Evolutionary conservation across 495 filamentous ascomycete genomes (phyloP), one percentile per base, ranked within the genome.

Genomic region (Penicillium longicatenatum): DNA sequence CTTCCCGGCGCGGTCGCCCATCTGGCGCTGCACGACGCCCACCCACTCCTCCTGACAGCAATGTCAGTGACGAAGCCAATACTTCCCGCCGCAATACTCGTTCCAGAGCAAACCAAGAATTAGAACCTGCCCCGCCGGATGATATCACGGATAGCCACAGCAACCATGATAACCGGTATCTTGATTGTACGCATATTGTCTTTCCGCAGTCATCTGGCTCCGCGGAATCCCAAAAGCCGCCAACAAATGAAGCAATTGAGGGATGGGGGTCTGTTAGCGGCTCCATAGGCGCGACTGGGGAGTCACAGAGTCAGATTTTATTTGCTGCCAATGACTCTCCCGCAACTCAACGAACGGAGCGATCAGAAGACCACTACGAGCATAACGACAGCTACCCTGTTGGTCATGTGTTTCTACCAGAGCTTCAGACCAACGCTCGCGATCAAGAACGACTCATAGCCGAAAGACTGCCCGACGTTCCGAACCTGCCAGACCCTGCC

Each of bases 401-500:
- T 14, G 62, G 58, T 1, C 53, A 54, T 35, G 55, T 68, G 22
- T 63, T 55, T 51, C 22, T 57, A n/a, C 57, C 62, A 49, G 55
- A 68, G 57, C 35, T 68, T 44, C 61, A 65, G 44, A 48, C 54
- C 58, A 59, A 64, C 62, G 65, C 64, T 55, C 46, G 59, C 35
- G 59, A 69, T 57, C 59, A 68, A 30, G 51, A 68, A 55, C 53
- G 63, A 5, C 57, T 64, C 0, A 37, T 61, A 11, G 53, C 61
- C 10, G 60, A 65, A 51, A 51, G 49, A 39, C 58, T 49, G 11
- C 54, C 64, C 31, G 50, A 54, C 4, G 33, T 55, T 0, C 63
- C 54, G 0, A 68, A 63, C 46, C 52, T 68, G 1, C 68, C 61
- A 3, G 65, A 66, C 14, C 63, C 67, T 33, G 70, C 67, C 22